Conservation (phyloP, 495 filamentous ascomycete genomes). For the Chaetomidium leptoderma region DNA sequence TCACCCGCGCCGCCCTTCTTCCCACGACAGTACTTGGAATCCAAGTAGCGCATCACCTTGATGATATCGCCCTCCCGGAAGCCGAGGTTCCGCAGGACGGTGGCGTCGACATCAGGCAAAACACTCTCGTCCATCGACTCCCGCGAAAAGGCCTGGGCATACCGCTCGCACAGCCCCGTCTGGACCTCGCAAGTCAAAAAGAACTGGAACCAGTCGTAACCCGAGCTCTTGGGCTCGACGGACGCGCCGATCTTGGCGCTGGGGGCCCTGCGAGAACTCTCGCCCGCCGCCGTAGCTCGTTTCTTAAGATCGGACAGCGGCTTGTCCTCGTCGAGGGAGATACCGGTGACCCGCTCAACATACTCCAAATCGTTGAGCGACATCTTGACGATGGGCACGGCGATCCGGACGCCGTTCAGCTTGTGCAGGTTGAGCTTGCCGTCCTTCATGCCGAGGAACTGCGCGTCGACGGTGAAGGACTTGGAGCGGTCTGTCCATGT, state of each 20-base stretch:
- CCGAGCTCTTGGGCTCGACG: constrained; percentile 57
- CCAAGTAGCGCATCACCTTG: constrained; percentile 85
- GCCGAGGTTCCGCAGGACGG: constrained; percentile 77
- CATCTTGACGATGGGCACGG: constrained; percentile 93
- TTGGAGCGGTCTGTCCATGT: constrained; percentile 93
- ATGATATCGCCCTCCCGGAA: constrained; percentile 94
- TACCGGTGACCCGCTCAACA: constrained; percentile 78
- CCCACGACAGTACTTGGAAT: constrained; percentile 69
- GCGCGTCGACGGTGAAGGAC: constrained; percentile 94
- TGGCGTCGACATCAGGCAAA: constrained; percentile 77
- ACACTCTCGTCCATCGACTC: constrained; percentile 96
- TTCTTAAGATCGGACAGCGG: constrained; percentile 76
- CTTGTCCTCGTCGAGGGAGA: constrained; percentile 94
- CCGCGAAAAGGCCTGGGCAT: constrained; percentile 77
- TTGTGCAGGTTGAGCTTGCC: constrained; percentile 98
- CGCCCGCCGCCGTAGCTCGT: constrained; percentile 25
- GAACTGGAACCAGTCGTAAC: constrained; percentile 99
- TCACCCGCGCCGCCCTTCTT: constrained; percentile 62
- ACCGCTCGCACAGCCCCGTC: constrained; percentile 87
- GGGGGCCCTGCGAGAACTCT: constrained; percentile 22
- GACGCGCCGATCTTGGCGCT: constrained; percentile 40
- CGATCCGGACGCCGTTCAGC: constrained; percentile 95
- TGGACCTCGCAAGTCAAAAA: constrained; percentile 89
- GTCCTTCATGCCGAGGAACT: constrained; percentile 90
- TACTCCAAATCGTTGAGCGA: constrained; percentile 90